A percentile compares a stretch with the other conserved stretches of the same genome.
Evolutionary conservation across 2,329 filamentous ascomycete species (phyloP).

Genomic region (Penicillium palitans): DNA sequence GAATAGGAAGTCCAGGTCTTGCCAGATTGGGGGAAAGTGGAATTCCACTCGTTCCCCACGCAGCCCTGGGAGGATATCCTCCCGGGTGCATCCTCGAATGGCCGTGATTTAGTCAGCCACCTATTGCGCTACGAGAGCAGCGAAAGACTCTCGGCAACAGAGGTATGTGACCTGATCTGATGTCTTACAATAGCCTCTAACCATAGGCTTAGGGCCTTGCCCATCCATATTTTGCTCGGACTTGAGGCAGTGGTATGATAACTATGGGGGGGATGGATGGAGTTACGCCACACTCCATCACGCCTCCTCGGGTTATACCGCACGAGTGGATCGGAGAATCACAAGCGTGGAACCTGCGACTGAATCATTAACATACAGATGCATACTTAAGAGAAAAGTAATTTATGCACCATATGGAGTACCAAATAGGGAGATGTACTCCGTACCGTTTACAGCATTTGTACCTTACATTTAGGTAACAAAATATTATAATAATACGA

Average conservation of each 20-base stretch:
- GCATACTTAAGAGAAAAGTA: background rate
- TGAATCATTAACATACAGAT: background rate
- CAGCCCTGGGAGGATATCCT: constrained; percentile 71
- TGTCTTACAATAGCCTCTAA: constrained; percentile 18
- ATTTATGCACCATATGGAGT: background rate
- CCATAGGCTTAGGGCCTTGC: constrained; percentile 33
- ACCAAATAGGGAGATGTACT: background rate
- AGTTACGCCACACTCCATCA: constrained; percentile 9
- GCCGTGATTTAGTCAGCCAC: constrained; percentile 64
- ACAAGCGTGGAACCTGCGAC: constrained; percentile 8
- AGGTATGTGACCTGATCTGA: constrained; percentile 48
- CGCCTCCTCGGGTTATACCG: constrained; percentile 5
- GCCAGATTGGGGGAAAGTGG: constrained; percentile 82
- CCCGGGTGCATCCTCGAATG: constrained; percentile 57
- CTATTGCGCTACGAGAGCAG: constrained; percentile 73
- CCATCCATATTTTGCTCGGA: constrained; percentile 40
- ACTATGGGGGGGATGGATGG: background rate
- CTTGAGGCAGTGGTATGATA: constrained; percentile 11
- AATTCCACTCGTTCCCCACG: constrained; percentile 73
- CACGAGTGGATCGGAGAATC: constrained; percentile 4
- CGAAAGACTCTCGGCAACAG: constrained; percentile 64
- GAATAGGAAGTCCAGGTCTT: constrained; percentile 51
- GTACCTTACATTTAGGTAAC: background rate
- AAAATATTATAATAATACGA: background rate
- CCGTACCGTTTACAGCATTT: background rate